Evolutionary conservation across 2,329 filamentous ascomycete species (phyloP), one percentile per base, ranked within the genome.

Genomic region (Trichophyton rubrum): DNA sequence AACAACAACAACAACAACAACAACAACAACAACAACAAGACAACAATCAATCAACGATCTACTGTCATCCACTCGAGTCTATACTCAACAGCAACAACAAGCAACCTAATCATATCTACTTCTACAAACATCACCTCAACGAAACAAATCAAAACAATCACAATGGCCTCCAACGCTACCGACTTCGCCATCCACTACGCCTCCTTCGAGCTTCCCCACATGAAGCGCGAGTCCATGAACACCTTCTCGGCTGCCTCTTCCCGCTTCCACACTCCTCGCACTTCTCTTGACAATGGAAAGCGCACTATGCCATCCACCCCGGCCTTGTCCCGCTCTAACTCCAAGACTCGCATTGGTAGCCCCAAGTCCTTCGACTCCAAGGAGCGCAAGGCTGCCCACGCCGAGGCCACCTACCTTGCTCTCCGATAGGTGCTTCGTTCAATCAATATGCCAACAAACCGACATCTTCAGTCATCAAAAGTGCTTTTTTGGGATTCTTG

Each of bases 101-200:
- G 30, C 15, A 49, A 47, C n/a, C 17, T 13, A 3, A 30, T 13
- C 15, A 45, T 35, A 59, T 35, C 41, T 47, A 47, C 38, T 20
- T 43, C 33, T 8, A 38, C 33, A 40, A 20, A 22, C 38, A 40
- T 40, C n/a, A 24, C 27, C 22, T n/a, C 56, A 49, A 49, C 20
- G 20, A 24, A 45, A 7, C 15, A 9, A 58, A 30, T 43, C 17
- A 58, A 58, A 33, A 49, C 43, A 41, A 47, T 13, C 15, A 47
- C 40, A 49, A 49, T 43, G 35, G 35, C 57, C 11, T 4, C 27
- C 41, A 59, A 47, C 47, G 43, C 40, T 22, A 60, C 58, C 49
- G 58, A 60, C 47, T 55, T 40, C 45, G 24, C 58, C 33, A 53
- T 60, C 58, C 15, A 22, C 45, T 53, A 53, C 58, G 55, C 33